These are phyloP conservation scores for Talaromyces wortmannii DNA, from an alignment of 495 filamentous ascomycete genomes.

Conservation along the genomic window DNA sequence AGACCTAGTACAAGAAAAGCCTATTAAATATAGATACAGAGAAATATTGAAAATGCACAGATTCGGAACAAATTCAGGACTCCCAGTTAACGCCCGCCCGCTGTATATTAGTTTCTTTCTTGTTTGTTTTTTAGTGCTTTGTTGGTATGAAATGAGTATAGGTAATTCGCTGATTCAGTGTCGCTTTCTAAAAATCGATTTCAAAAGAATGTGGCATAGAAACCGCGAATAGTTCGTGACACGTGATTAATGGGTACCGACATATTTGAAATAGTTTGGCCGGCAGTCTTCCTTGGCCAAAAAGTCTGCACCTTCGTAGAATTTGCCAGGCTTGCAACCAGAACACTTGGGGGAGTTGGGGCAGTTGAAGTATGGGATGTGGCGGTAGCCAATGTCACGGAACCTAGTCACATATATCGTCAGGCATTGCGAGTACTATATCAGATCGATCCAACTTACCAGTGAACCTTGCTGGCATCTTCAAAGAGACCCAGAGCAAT, in stretches of 20 bases:
- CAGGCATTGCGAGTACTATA: background rate
- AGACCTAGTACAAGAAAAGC: background rate
- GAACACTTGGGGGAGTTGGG: slow-evolving; percentile 93
- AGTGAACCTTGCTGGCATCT: slow-evolving; percentile 85
- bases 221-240: background rate
- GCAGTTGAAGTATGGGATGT: slow-evolving; percentile 98
- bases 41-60: background rate
- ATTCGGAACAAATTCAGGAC: background rate
- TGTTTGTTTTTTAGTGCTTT: background rate
- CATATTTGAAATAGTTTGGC: slow-evolving; percentile 94
- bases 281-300: slow-evolving; percentile 90
- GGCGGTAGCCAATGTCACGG: slow-evolving; percentile 97
- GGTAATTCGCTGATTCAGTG: no score
- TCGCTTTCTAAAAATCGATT: background rate
- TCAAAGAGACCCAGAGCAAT: slow-evolving; percentile 94
- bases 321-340: slow-evolving; percentile 76
- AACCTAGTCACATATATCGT: slow-evolving; percentile 57
- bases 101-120: background rate
- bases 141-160: no score
- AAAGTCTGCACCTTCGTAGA: slow-evolving; percentile 80
- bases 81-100: background rate
- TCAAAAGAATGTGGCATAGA: background rate
- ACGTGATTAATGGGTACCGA: slow-evolving; percentile 61
- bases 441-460: slow-evolving; percentile 50
- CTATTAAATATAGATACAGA: background rate